Base-by-base conservation (phyloP, 306 rosid species). In the Rosa persica region DNA sequence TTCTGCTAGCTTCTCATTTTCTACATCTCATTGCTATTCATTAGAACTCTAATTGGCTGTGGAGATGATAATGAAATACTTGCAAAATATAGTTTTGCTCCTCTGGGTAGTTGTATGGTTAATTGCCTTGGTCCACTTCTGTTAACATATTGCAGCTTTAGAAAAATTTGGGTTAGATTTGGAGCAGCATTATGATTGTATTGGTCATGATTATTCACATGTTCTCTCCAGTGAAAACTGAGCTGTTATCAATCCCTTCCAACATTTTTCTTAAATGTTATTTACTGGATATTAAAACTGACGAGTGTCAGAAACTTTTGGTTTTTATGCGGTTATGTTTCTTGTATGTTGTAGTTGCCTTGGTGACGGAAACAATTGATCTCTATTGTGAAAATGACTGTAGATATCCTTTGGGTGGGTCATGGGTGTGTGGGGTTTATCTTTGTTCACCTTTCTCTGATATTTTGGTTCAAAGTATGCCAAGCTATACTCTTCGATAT, bases 201-300 rank as follows among this genome's bases (percentile, higher is more conserved):
- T 46, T 2, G 51, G 3, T 51, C 57, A 51, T 23, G n/a, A 44
- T 6, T 23, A 15, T 49, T 70, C 57, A 22, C 39, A 22, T 23
- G 74, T 70, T 43, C 73, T 75, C 12, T 75, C 47, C 62, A 64
- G 19, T 27, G 60, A 62, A 62, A 44, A 1, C 23, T 11, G 61
- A 44, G 42, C 55, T 61, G 79, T 19, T 62, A 25, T 4, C 17
- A 47, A 44, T 10, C 61, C 23, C 25, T 60, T 62, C 43, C 40
- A n/a, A 16, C 13, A 30, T 58, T 30, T 51, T 20, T 17, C 2
- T 51, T 5, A 51, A 17, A 17, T 16, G n/a, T 22, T 58, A 66
- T 44, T 5, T 62, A 16, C 23, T 74, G 68, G 49, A 42, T 46
- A 62, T 46, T 46, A 4, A 42, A 49, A 44, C 44, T 55, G 12